These are phyloP conservation scores for Lithospermum erythrorhizon DNA, from an alignment of 257 asterid genomes.

Conservation along the genomic window DNA sequence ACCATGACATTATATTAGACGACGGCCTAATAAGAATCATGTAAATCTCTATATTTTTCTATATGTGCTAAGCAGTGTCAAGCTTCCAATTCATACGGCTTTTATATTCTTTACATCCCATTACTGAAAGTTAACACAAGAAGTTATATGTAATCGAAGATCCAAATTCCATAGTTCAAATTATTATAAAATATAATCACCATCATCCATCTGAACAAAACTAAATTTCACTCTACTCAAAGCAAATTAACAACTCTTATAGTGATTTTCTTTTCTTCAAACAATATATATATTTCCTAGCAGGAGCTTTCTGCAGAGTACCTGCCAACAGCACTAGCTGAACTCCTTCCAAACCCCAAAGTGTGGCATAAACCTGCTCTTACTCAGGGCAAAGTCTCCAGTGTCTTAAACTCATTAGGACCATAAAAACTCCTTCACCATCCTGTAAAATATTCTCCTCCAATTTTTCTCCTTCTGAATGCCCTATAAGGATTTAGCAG, in stretches of 20 bases:
- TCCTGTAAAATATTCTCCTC: conserved; percentile 69
- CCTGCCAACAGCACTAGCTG: conserved; percentile 89
- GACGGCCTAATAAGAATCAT: too few species aligned
- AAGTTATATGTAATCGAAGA: too few species aligned
- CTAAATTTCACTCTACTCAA: background rate
- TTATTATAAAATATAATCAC: too few species aligned
- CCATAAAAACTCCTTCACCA: conserved; percentile 85
- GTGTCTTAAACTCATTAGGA: conserved; percentile 59
- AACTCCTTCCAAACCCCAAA: conserved; percentile 73
- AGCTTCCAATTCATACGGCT: too few species aligned
- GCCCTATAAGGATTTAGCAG: conserved; percentile 86
- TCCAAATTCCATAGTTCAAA: too few species aligned
- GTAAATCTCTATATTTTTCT: too few species aligned
- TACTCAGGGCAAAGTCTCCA: conserved; percentile 70
- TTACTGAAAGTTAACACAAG: too few species aligned
- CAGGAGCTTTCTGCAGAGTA: conserved; percentile 86
- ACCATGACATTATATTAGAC: too few species aligned
- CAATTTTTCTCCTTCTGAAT: conserved; percentile 78
- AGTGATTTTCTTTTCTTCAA: conserved; percentile 11
- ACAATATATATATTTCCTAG: conserved; percentile 68
- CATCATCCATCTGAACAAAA: background rate
- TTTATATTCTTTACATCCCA: too few species aligned
- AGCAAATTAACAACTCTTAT: background rate
- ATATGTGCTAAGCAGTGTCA: too few species aligned
- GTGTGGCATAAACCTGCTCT: conserved; percentile 59